Base-by-base conservation (phyloP, 352 stramenopile genomes). In the Phytophthora podocarpi region DNA sequence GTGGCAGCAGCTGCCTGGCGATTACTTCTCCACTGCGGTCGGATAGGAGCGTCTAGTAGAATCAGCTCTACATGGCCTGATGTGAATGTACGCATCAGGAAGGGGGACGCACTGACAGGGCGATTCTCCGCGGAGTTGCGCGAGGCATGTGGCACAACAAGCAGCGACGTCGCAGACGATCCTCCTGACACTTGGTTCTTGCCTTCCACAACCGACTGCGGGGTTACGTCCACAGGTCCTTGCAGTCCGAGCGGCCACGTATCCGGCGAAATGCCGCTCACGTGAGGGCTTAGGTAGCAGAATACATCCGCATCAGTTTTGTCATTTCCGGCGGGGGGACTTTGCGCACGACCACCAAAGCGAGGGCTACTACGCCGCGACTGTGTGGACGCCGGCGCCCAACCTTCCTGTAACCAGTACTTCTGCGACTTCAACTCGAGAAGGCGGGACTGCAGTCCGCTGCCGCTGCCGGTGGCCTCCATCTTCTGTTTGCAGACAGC, bases 361-460 rank as follows among this genome's bases (percentile, higher is more conserved):
- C 66, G 66, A 48, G 64, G 34, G 31, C 42, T 52, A 36, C 21
- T 45, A 26, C 36, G 55, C 24, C 20, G 50, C 30, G 28, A 16
- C 16, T 50, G 31, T 36, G 36, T 46, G 7, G 59, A 40, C 11
- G 24, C 69, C 20, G 71, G 47, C 0, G 67, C 65, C 85, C 85
- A 94, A 7, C 74, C 71, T 64, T 92, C 75, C 15, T 90, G 67
- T 7, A 94, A 59, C 85, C 85, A 94, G 68, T 91, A 91, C 64
- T 91, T 90, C 39, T 94, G 85, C 18, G 85, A 91, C 69, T 91
- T 93, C 34, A 94, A 72, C 54, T 87, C 77, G 0, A 77, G 68
- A 20, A 92, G 51, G 10, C 65, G 64, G 27, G 63, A 59, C 24
- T 85, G 61, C 11, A 87, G 40, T 30, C 41, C 42, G 20, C 23